Base-by-base conservation (phyloP, 164 flowering plant genomes). In the Magnolia officinalis region DNA sequence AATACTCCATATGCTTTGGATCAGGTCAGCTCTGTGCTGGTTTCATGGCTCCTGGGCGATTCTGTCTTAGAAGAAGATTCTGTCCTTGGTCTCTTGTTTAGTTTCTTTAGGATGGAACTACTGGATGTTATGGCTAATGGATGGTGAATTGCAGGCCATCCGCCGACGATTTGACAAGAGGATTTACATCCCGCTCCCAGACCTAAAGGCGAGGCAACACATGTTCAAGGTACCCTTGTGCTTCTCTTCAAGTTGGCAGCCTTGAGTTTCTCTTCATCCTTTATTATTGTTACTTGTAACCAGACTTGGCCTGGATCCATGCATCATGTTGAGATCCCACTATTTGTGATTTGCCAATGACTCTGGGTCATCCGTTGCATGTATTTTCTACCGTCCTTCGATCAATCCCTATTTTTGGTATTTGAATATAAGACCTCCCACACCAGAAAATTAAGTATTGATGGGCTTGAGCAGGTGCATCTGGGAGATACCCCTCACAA, bases 1-100 rank as follows among this genome's bases (percentile, higher is more conserved):
- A 96, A 96, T 86, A 96, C 99, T 75, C 99, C 99, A 49, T 96
- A 96, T 88, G 88, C 99, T 74, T 82, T 96, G 29, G 99, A 96
- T 85, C 99, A 96, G 98, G 99, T 96, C 78, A 76, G 75, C 49
- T 70, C 71, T 29, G 50, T 24, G 50, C 50, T 29, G 16, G 45
- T 37, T 37, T 37, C 50, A 68, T 68, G 29, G 49, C 49, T 68
- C 13, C 68, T 65, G 29, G 24, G 37, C 6, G 26, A 14, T 65
- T 65, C 68, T 65, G 65, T 24, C 68, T 23, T 65, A 9, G 68
- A 65, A 20, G 24, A 24, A 13, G 13, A 11, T 23, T 50, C 9
- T 19, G 49, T 49, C 49, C 58, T 50, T 70, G 21, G 58, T 19
- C 16, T 70, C 72, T 2, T 70, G 29, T 2, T 70, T 70, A 6